These are phyloP conservation scores for Candida ortonii DNA, from an alignment of 805 yeast species.

Conservation along the genomic window DNA sequence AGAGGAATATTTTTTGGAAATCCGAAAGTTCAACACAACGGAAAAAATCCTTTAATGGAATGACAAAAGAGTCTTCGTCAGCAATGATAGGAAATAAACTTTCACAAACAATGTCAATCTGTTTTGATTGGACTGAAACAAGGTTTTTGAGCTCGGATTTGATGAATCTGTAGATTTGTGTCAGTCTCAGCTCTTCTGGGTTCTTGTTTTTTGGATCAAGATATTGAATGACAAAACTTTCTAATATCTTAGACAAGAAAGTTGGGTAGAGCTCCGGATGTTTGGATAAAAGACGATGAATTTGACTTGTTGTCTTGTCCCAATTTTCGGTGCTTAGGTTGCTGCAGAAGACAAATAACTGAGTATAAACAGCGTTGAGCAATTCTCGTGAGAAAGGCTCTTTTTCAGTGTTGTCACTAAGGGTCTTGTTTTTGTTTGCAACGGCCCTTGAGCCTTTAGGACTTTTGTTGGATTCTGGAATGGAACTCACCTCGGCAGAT, in stretches of 20 bases:
- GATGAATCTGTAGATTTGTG: slow-evolving; percentile 20
- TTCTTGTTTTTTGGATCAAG: slow-evolving; percentile 17
- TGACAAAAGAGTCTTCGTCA: no score
- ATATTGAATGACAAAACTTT: background rate
- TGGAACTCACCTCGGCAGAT: no score
- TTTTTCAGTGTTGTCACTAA: slow-evolving; percentile 11
- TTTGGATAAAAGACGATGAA: slow-evolving; percentile 43
- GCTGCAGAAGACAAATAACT: slow-evolving; percentile 49
- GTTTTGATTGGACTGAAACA: slow-evolving; percentile 17
- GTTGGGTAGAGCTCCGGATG: slow-evolving; percentile 34
- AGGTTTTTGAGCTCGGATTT: slow-evolving; percentile 25
- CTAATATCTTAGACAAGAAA: slow-evolving; percentile 33
- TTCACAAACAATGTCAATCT: slow-evolving; percentile 14
- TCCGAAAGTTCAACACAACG: slow-evolving; percentile 21
- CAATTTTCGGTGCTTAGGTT: slow-evolving; percentile 42
- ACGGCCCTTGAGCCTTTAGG: slow-evolving; percentile 29
- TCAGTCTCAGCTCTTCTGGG: slow-evolving; percentile 20
- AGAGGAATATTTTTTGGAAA: slow-evolving; percentile 26
- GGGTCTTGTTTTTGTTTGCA: slow-evolving; percentile 24
- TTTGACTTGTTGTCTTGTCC: slow-evolving; percentile 40
- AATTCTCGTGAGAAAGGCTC: slow-evolving; percentile 17
- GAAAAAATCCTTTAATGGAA: slow-evolving; percentile 33
- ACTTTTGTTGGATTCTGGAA: no score
- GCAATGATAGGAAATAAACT: slow-evolving; percentile 15
- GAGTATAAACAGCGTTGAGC: slow-evolving; percentile 42